Conservation (phyloP, 2,329 filamentous ascomycete genomes). For the Pseudogymnoascus sp. region DNA sequence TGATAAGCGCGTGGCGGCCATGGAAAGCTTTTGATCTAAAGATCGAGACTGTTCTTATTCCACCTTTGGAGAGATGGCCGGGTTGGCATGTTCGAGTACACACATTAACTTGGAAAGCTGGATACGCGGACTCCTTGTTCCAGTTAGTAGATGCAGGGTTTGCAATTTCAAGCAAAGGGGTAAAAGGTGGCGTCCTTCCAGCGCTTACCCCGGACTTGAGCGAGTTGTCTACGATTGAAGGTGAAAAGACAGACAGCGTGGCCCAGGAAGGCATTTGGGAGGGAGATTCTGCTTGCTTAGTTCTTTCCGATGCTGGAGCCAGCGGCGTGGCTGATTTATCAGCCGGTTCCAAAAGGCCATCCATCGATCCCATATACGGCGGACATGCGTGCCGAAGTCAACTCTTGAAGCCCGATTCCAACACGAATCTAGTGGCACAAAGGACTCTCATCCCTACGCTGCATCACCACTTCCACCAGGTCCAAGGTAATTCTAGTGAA, state of each 20-base stretch:
- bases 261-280: neutral
- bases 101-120: conserved; percentile 20
- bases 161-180: conserved; percentile 17
- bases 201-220: conserved; percentile 6
- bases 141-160: conserved; percentile 24
- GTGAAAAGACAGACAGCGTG: neutral
- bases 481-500: neutral
- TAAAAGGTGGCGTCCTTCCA: conserved; percentile 5
- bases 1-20: conserved; percentile 19
- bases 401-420: conserved; percentile 26
- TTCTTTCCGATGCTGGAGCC: conserved; percentile 18
- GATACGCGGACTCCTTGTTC: neutral
- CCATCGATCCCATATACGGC: neutral
- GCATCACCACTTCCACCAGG: neutral
- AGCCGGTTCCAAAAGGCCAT: neutral
- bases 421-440: conserved; percentile 27
- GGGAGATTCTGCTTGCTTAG: neutral
- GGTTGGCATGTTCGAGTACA: conserved; percentile 36
- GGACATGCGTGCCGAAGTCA: neutral
- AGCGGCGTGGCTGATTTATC: conserved; percentile 11
- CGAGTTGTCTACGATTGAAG: neutral
- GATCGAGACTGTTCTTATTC: conserved; percentile 32
- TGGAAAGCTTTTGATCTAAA: conserved; percentile 21
- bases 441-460: conserved; percentile 24
- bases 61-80: conserved; percentile 27